Evolutionary conservation across 1,284 basidiomycete species (phyloP), one percentile per base, ranked within the genome.

Genomic region (Trichosporon faecale): DNA sequence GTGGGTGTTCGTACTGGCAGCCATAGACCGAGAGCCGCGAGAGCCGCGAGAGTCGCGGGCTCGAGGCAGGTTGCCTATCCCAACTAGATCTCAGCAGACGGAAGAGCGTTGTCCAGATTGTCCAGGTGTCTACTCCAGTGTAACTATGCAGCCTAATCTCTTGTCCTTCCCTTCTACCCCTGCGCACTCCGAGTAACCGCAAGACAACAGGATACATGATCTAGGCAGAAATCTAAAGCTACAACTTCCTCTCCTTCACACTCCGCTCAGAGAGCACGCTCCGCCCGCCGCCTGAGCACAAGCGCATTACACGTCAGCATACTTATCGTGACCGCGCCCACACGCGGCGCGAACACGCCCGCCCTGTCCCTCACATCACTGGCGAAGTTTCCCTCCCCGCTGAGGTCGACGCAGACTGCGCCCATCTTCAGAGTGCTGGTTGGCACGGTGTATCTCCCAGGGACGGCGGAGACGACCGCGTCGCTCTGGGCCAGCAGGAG

Each of bases 401-500:
- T 75, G n/a, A 78, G 68, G 64, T 78, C 76, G 64, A 78, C 60
- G 63, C 75, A 76, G 6, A 75, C 69, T 1, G 66, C 66, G 2
- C 73, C 76, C 0, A 44, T 67, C 46, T 68, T 70, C 57, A 78
- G 66, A 2, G 21, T 23, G 4, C 7, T 3, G 0, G 76, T 78
- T 16, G 68, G 69, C 52, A 78, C 68, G 40, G 71, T 73, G 73
- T 72, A 78, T 7, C 9, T 18, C 8, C 71, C 70, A 5, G 77
- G 77, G 14, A 95, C 93, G 2, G 93, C 93, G 2, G 92, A 91
- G 33, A 95, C 87, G 65, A 95, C 91, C 18, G 92, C 91, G 77
- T 95, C 93, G 11, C 65, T 67, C 27, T 67, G 31, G 7, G 68
- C 68, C 27, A 72, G 71, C 0, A 72, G 66, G 4, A 49, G 12